A percentile compares a stretch with the other conserved stretches of the same genome.
Evolutionary conservation across 2,329 filamentous ascomycete species (phyloP).

Genomic region (Phaeomoniella chlamydospora): DNA sequence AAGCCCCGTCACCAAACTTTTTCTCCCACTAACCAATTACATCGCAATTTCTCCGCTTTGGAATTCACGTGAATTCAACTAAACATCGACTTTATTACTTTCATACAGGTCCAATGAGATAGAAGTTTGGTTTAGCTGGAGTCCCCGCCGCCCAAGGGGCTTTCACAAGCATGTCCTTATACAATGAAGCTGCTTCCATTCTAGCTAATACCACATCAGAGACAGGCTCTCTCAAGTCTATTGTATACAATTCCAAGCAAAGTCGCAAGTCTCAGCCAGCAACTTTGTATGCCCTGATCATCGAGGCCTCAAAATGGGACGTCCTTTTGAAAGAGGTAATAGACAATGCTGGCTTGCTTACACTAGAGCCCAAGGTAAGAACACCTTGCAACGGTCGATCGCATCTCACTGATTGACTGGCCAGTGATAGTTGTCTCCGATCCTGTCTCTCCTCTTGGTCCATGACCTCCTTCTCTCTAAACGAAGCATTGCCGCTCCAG

Average conservation of each 20-base stretch:
- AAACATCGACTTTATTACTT: too few relatives aligned
- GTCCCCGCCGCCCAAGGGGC: too few relatives aligned
- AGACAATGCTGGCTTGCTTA: slow-evolving; percentile 60
- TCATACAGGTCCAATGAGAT: too few relatives aligned
- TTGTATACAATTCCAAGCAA: slow-evolving; percentile 60
- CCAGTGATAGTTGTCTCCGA: slow-evolving; percentile 54
- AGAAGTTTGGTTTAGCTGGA: too few relatives aligned
- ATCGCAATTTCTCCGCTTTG: too few relatives aligned
- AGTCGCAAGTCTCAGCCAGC: slow-evolving; percentile 61
- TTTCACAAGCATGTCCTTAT: slow-evolving; percentile 99
- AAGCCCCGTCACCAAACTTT: too few relatives aligned
- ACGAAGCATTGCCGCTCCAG: slow-evolving; percentile 65
- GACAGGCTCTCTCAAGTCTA: slow-evolving; percentile 75
- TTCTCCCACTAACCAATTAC: too few relatives aligned
- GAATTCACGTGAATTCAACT: too few relatives aligned
- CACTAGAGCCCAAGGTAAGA: slow-evolving; percentile 69
- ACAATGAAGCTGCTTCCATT: slow-evolving; percentile 75
- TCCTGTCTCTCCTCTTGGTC: slow-evolving; percentile 64
- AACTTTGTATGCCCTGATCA: slow-evolving; percentile 75
- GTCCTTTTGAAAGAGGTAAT: slow-evolving; percentile 75
- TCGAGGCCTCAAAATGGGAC: slow-evolving; percentile 87
- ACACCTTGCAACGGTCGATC: background rate
- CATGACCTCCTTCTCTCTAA: slow-evolving; percentile 79
- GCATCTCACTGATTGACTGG: slow-evolving; percentile 20
- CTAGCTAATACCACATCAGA: slow-evolving; percentile 41